Base-by-base conservation (phyloP, 2,329 filamentous ascomycete genomes). In the Penicillium sp. region DNA sequence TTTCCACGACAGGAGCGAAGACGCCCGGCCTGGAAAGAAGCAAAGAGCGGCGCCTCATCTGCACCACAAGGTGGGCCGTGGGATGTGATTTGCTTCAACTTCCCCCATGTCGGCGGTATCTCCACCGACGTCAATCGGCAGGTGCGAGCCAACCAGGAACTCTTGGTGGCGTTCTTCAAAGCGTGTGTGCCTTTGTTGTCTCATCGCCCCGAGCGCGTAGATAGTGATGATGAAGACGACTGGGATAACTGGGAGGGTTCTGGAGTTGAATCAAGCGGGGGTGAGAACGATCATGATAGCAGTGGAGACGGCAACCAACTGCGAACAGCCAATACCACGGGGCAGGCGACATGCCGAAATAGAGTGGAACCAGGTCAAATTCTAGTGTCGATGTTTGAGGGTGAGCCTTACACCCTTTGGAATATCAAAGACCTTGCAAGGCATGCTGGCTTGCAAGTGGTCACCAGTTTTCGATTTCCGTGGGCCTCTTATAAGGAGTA, bases 331-430 rank as follows among this genome's bases (percentile, higher is more conserved):
- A n/a, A n/a, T n/a, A n/a, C n/a, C n/a, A n/a, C n/a, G n/a, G n/a
- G n/a, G n/a, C n/a, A n/a, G n/a, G n/a, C n/a, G n/a, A n/a, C n/a
- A n/a, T n/a, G n/a, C n/a, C n/a, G n/a, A n/a, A n/a, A n/a, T n/a
- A n/a, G n/a, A n/a, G 44, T 52, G 13, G 51, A 54, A 3, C 65
- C 67, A n/a, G 74, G 74, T 4, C 69, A 79, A 59, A 82, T 96
- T 48, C 71, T 95, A 45, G 82, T 97, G 22, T 94, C 89, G 0
- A 73, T 97, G 9, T 98, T 98, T 66, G 91, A 96, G 68, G 87
- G 86, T 51, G 85, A 94, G 68, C 93, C 93, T 0, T 98, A 98
- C 67, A 91, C 88, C 2, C 77, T 96, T 1, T 98, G 93, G 93
- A 96, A 97, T 71, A 78, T 97, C 24, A 80, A 84, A 32, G 91